Base-by-base conservation (phyloP, 1,284 basidiomycete genomes). In the Anthracocystis panici-leucophaei region DNA sequence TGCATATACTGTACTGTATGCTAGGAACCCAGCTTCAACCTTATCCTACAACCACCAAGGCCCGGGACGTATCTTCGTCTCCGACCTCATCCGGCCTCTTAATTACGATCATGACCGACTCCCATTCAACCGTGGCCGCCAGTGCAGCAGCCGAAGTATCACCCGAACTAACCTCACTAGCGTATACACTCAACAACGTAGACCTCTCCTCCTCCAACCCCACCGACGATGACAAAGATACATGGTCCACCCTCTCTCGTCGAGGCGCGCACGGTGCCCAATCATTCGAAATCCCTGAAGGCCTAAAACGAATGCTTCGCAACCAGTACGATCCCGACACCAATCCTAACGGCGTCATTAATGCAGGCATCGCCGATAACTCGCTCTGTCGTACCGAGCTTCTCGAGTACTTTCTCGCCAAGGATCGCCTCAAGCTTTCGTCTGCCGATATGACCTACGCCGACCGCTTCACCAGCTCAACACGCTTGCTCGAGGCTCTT, bases 321-420 rank as follows among this genome's bases (percentile, higher is more conserved):
- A 65, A 80, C 61, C 45, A 64, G 40, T 78, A 74, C 58, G 78
- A 78, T 21, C 61, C 60, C 14, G 40, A 48, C 46, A 62, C 58
- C 51, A 81, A 81, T 51, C 79, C 79, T 1, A 16, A 67, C 11
- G 79, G 79, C 53, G 74, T 81, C 58, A 74, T 81, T 58, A 73
- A 76, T 21, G 65, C 79, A 12, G 79, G 79, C 33, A 68, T 81
- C 29, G 79, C 79, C 1, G 79, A 81, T 52, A 81, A 81, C 52
- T 57, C 60, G 8, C 66, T 81, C 42, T 67, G 78, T 35, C 72
- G 79, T 11, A 16, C 54, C 11, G 77, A 81, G 44, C 54, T 81
- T 33, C 69, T 79, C 49, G 41, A 65, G n/a, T 75, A 63, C 41
- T 66, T 75, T 16, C 66, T 64, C 27, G 50, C 75, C 25, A 73